Base-by-base conservation (phyloP, 2,329 filamentous ascomycete species). In the Zelopaecilomyces penicillatus region DNA sequence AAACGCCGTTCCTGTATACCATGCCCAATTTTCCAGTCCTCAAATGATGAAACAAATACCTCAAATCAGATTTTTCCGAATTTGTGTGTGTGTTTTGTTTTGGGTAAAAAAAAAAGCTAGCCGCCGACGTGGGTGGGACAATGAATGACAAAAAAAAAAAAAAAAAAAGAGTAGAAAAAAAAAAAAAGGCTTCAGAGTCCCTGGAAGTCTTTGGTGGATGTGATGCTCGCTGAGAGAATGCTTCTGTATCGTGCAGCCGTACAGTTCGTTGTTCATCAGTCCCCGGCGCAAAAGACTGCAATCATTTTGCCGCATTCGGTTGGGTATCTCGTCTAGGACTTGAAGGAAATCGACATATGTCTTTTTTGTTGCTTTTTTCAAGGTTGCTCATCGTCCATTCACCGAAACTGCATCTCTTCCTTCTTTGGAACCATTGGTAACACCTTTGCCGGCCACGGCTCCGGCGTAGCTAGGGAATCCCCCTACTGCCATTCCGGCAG, bases 401-500 rank as follows among this genome's bases (percentile, higher is more conserved):
- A 63, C 57, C 26, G 59, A 50, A 29, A 59, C 52, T 7, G 57
- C 46, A 41, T 60, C 58, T 47, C 55, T 51, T 36, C 52, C 46
- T 28, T 59, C 57, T 46, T 65, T 63, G 43, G 56, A 48, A 10
- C 54, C 54, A 34, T 54, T 57, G 40, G 49, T 50, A 10, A 52
- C 48, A 10, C 50, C 44, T 47, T 63, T 66, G 44, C 55, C 57
- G 8, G 59, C 53, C 5, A 56, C 59, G 11, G 59, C 59, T 12
- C 59, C 61, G 36, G 69, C 67, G 47, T 72, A 73, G 57, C 63
- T 70, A 58, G 64, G 64, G 46, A 65, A 65, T 27, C 59, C 59
- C 5, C 61, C 60, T 43, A 67, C 62, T 40, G 57, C 60, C 33
- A 70, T 54, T 9, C 69, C 68, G 5, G 68, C 69, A 3, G 74